A percentile compares a stretch with the other conserved stretches of the same genome.
phyloP scores from a whole-genome alignment of 2,329 filamentous ascomycete genomes.

The Leptographium lundbergii region DNA sequence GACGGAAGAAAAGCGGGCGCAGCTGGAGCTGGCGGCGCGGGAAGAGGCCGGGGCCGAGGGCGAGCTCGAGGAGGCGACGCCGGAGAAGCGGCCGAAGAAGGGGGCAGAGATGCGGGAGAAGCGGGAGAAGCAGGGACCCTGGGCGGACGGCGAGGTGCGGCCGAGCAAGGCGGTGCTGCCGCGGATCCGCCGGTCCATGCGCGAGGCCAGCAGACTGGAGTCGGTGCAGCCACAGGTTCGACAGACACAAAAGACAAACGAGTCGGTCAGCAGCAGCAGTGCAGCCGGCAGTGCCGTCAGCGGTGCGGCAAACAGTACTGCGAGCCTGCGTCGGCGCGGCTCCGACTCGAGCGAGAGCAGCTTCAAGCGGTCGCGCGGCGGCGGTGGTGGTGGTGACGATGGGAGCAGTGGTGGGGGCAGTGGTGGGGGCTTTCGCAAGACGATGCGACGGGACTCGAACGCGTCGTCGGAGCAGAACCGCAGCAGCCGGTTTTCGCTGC shows the following conservation, averaged over 20 bases:
- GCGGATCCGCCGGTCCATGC: conserved; percentile 3
- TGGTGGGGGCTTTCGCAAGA: conserved; percentile 51
- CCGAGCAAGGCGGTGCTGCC: background rate
- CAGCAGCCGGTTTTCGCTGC: conserved; percentile 46
- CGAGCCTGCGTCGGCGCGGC: conserved; percentile 33
- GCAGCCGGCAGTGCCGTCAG: too few species aligned
- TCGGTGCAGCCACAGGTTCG: background rate
- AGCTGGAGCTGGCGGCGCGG: conserved; percentile 45
- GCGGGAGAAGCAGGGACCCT: conserved; percentile 22
- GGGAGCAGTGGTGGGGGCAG: conserved; percentile 16
- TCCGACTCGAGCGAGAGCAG: conserved; percentile 69
- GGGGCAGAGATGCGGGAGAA: conserved; percentile 28
- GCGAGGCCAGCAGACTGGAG: background rate
- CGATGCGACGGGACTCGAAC: conserved; percentile 48
- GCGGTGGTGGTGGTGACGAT: conserved; percentile 18
- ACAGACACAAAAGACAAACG: background rate
- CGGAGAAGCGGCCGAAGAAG: conserved; percentile 23
- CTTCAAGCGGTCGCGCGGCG: conserved; percentile 48
- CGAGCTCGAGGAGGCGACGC: conserved; percentile 25
- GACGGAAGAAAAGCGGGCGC: conserved; percentile 47
- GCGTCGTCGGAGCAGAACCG: conserved; percentile 13
- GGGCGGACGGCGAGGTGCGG: background rate
- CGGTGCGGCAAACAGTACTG: too few species aligned
- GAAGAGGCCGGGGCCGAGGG: conserved; percentile 38
- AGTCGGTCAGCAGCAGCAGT: background rate